Base-by-base conservation (phyloP, 75 land plant genomes). In the Adiantum capillusveneris region DNA sequence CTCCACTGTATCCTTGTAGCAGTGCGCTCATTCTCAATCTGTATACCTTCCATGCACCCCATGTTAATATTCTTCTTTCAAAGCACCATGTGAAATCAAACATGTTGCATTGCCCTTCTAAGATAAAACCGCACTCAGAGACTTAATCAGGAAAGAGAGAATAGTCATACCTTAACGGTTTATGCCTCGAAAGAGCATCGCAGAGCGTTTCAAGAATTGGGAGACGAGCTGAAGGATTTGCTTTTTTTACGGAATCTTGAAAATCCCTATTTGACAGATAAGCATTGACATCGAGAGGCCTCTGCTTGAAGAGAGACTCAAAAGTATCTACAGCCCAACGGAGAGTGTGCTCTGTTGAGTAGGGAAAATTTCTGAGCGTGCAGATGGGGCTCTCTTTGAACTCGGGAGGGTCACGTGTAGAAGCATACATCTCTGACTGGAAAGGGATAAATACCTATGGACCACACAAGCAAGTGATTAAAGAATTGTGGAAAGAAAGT, bases 341-440 rank as follows among this genome's bases (percentile, higher is more conserved):
- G n/a, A 78, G 62, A 26, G 79, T 64, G 59, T 78, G 80, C 48
- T 74, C 78, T 2, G 50, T 46, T 63, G 80, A 60, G 48, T 78
- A 78, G 21, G 80, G 80, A 37, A 78, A 78, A 51, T 78, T 78
- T 55, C 71, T 78, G n/a, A 78, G 64, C 2, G 78, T 78, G 50
- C 80, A 78, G 22, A 78, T 78, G 18, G 80, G 80, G 19, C 44
- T 52, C 54, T 74, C 80, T 67, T 68, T 78, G 37, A 77, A 80
- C 62, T 78, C 80, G 34, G 78, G 80, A 21, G 78, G 72, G 69
- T 78, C 80, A 26, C 78, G 65, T 29, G 78, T 58, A 22, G 80
- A 78, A 22, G 80, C 79, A 64, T 78, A 78, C 80, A 78, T 78
- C 54, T 78, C 80, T n/a, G 80, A 75, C 57, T 66, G 66, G 49